A percentile compares a stretch with the other conserved stretches of the same genome.
These are phyloP conservation scores for Wickerhamomyces sp. DNA, from an alignment of 1,139 yeast genomes.

Conservation along the genomic window DNA sequence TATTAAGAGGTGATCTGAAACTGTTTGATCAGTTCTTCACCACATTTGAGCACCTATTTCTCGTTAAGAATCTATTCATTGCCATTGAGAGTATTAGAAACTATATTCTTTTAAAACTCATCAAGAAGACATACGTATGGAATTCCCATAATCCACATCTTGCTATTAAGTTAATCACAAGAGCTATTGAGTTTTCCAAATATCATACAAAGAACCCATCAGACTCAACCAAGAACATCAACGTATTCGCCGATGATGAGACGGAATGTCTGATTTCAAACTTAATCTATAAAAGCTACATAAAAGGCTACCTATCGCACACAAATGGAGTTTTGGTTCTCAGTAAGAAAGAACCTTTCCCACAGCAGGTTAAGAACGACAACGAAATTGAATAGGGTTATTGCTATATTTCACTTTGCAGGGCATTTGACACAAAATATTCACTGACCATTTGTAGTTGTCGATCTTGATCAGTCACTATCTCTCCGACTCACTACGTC, in stretches of 20 bases:
- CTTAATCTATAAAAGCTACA: conserved; percentile 53
- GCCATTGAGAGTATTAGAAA: conserved; percentile 52
- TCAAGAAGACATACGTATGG: conserved; percentile 41
- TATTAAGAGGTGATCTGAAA: conserved; percentile 51
- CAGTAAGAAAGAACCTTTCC: conserved; percentile 74
- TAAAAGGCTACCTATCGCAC: conserved; percentile 85
- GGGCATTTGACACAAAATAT: too few species aligned
- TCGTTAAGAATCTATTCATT: conserved; percentile 60
- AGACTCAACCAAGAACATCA: conserved; percentile 3
- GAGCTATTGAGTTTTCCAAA: conserved; percentile 41
- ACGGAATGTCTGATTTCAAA: conserved; percentile 72
- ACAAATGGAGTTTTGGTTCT: conserved; percentile 69
- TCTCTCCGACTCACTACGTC: too few species aligned
- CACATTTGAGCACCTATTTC: conserved; percentile 44
- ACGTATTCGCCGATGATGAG: conserved; percentile 34
- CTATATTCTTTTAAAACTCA: conserved; percentile 48
- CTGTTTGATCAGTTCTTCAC: conserved; percentile 43
- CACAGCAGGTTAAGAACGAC: conserved; percentile 27
- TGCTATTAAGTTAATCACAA: conserved; percentile 42
- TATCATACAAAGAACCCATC: conserved; percentile 14
- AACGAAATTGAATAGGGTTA: neutral
- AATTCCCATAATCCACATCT: conserved; percentile 39
- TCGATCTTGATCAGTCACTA: too few species aligned
- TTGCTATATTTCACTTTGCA: neutral
- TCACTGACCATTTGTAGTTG: too few species aligned